Conservation (phyloP, 768 basidiomycete genomes). For the Lentinula detonsa region DNA sequence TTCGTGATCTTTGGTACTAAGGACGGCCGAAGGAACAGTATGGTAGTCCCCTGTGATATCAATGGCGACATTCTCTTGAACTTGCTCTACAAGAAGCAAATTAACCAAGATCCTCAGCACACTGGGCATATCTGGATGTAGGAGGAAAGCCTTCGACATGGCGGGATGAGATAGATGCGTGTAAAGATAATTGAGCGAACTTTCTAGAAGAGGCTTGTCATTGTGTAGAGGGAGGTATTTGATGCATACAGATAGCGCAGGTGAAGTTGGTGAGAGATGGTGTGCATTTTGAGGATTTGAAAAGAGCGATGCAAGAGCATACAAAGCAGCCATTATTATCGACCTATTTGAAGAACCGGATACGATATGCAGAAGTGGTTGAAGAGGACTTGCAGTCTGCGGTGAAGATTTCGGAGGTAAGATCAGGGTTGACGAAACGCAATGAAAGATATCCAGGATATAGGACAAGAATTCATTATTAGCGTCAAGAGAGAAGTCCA, state of each 20-base stretch:
- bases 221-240: conserved; percentile 68
- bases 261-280: conserved; percentile 49
- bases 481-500: conserved; percentile 56
- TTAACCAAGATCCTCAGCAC: conserved; percentile 64
- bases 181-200: conserved; percentile 70
- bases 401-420: conserved; percentile 26
- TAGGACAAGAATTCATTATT: conserved; percentile 70
- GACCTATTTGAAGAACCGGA: conserved; percentile 64
- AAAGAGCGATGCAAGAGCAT: conserved; percentile 54
- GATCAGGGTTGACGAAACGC: conserved; percentile 43
- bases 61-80: conserved; percentile 57
- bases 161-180: conserved; percentile 67
- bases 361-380: conserved; percentile 48
- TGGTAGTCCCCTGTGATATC: conserved; percentile 58
- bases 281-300: conserved; percentile 52
- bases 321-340: conserved; percentile 62
- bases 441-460: conserved; percentile 64
- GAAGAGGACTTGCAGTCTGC: conserved; percentile 43
- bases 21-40: conserved; percentile 48
- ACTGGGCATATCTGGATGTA: conserved; percentile 63
- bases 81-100: conserved; percentile 64
- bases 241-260: conserved; percentile 57
- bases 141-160: conserved; percentile 73
- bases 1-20: conserved; percentile 52
- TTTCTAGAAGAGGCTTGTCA: conserved; percentile 66